Conservation (phyloP, 2,329 filamentous ascomycete species). For the Apiospora rasikravindrae region DNA sequence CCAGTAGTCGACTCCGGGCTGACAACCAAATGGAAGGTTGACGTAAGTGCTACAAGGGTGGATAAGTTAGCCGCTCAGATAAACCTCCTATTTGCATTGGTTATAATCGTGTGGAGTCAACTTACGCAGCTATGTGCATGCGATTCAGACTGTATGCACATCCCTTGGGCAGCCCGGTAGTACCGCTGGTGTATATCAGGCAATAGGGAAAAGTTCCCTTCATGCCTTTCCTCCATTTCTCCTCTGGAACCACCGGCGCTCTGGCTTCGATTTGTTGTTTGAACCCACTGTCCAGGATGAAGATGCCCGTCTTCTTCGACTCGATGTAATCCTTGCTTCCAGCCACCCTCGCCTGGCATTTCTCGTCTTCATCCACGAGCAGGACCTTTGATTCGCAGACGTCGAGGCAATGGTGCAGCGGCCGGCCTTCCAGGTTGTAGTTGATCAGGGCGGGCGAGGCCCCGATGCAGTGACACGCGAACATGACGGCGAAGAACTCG, state of each 20-base stretch:
- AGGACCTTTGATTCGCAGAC: constrained; percentile 59
- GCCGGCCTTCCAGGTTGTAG: constrained; percentile 65
- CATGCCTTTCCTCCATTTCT: constrained; percentile 57
- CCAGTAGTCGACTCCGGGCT: constrained; percentile 57
- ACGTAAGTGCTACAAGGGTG: neutral
- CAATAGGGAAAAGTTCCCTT: constrained; percentile 58
- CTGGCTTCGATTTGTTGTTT: constrained; percentile 48
- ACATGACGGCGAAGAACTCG: constrained; percentile 66
- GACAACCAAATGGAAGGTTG: constrained; percentile 9
- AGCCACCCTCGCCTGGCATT: constrained; percentile 57
- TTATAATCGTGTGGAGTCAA: constrained; percentile 26
- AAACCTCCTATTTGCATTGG: neutral
- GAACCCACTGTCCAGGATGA: constrained; percentile 50
- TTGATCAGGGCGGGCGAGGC: constrained; percentile 72
- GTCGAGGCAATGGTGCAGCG: constrained; percentile 65
- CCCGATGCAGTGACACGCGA: constrained; percentile 67
- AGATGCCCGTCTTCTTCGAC: constrained; percentile 55
- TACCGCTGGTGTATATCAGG: constrained; percentile 74
- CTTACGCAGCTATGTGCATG: constrained; percentile 29
- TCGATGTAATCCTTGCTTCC: constrained; percentile 57
- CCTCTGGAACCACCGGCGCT: constrained; percentile 54
- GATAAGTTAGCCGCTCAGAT: neutral
- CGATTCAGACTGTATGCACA: constrained; percentile 59
- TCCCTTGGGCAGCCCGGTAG: constrained; percentile 74
- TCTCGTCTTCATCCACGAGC: constrained; percentile 59